Evolutionary conservation across 257 asterid species (phyloP), one percentile per base, ranked within the genome.

Genomic region (Coffea eugenioides): DNA sequence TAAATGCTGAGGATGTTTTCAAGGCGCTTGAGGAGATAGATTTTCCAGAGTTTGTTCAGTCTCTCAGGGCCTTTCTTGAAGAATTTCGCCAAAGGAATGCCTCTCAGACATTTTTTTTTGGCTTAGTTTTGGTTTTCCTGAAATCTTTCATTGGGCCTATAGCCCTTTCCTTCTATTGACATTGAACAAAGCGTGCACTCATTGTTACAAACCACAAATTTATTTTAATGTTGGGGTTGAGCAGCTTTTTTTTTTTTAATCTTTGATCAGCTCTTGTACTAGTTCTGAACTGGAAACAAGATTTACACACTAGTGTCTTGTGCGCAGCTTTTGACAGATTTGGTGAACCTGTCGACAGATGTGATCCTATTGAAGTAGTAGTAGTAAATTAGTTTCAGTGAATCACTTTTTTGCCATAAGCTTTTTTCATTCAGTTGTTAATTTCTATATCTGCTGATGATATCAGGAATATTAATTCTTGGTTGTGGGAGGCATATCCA

Each of bases 21-120:
- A 94, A 92, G 85, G 99, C 98, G 46, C 85, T 94, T 81, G 98
- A 96, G 85, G 99, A 94, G 87, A 91, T 94, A 62, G 97, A 94
- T 79, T 96, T 92, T 86, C 48, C 90, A 0, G 99, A 93, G 83
- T 90, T 95, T 81, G 85, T 91, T 69, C 90, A 74, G 62, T 97
- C 97, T 83, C 97, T 95, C 73, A 90, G 92, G 88, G 86, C 87
- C 77, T 87, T 92, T 69, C 99, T 96, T 78, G 93, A 92, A 95
- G 98, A 87, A 82, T 90, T 88, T 62, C 89, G 94, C 84, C 87
- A 82, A 85, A 93, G 83, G 90, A 91, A 92, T 80, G 87, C 90
- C 31, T 31, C 31, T 31, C 31, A 31, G 31, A 31, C 31, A 31
- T n/a, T 27, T 39, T 14, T 68, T 14, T 11, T 9, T 2, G 43